phyloP scores from a whole-genome alignment of 768 basidiomycete species.

The Boletus rubescentipes region DNA sequence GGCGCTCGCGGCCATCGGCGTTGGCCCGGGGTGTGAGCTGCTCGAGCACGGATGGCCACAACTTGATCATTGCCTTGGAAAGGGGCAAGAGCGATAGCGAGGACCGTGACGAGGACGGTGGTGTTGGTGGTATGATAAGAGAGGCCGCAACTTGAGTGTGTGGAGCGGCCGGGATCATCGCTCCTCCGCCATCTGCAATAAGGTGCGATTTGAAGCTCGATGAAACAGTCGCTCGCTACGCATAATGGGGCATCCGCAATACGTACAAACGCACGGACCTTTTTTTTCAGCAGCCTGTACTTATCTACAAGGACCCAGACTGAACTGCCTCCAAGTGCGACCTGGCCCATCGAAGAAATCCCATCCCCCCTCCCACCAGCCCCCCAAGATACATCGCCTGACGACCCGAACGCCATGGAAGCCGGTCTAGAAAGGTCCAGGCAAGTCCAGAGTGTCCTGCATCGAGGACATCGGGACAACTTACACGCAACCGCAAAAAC shows the following conservation, averaged over 20 bases:
- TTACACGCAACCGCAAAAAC: constrained; percentile 57
- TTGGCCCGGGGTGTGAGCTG: constrained; percentile 60
- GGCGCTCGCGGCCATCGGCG: constrained; percentile 42
- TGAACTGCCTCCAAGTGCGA: constrained; percentile 28
- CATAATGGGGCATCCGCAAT: neutral
- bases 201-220: neutral
- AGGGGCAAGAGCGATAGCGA: constrained; percentile 25
- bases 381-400: constrained; percentile 55
- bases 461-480: constrained; percentile 20
- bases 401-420: constrained; percentile 49
- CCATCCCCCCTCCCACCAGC: constrained; percentile 55
- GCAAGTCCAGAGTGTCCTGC: neutral
- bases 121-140: constrained; percentile 10
- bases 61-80: constrained; percentile 56
- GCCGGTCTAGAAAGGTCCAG: constrained; percentile 45
- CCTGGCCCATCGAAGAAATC: constrained; percentile 42
- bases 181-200: constrained; percentile 11
- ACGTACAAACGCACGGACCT: constrained; percentile 15
- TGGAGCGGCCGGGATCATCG: constrained; percentile 15
- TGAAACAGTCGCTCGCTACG: constrained; percentile 3
- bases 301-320: constrained; percentile 8
- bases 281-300: neutral
- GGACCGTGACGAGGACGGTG: constrained; percentile 17
- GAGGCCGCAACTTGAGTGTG: constrained; percentile 9
- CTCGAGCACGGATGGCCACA: constrained; percentile 60